Evolutionary conservation across 2,329 filamentous ascomycete genomes (phyloP).

Genomic region (Arthroderma sp.): DNA sequence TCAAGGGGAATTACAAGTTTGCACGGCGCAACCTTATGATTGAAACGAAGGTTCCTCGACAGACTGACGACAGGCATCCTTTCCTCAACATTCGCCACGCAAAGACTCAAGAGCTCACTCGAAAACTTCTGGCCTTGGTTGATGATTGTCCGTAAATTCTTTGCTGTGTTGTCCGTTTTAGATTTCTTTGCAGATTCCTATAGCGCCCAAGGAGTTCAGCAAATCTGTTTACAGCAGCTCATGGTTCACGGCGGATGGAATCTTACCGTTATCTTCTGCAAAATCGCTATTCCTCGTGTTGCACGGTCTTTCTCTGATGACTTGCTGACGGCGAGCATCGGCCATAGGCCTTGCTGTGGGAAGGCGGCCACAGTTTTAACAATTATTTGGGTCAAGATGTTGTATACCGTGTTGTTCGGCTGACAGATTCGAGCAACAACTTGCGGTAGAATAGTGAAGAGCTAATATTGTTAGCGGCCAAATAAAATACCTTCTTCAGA

Average conservation of each 20-base stretch:
- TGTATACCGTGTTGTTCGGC: constrained; percentile 63
- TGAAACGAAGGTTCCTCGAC: constrained; percentile 65
- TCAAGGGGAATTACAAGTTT: constrained; percentile 82
- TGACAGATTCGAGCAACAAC: constrained; percentile 94
- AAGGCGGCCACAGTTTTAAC: constrained; percentile 74
- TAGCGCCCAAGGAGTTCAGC: background rate
- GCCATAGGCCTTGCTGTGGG: constrained; percentile 86
- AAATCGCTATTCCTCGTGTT: constrained; percentile 35
- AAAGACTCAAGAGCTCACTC: constrained; percentile 66
- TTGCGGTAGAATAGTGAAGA: constrained; percentile 62
- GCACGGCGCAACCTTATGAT: constrained; percentile 67
- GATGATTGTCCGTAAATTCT: constrained; percentile 58
- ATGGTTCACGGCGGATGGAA: background rate
- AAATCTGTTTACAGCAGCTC: background rate
- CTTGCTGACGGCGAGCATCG: constrained; percentile 73
- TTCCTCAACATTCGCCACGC: constrained; percentile 62
- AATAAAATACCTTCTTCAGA: background rate
- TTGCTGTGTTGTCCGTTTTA: constrained; percentile 26
- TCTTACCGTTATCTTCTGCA: constrained; percentile 29
- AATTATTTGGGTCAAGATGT: constrained; percentile 65
- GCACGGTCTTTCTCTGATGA: constrained; percentile 60
- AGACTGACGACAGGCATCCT: constrained; percentile 60
- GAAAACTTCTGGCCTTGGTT: constrained; percentile 69
- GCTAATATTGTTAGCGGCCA: constrained; percentile 19
- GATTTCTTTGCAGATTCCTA: constrained; percentile 40